Percentiles rank a stretch among this genome's conserved stretches.
Conservation (phyloP, 2,329 filamentous ascomycete genomes). For the Drechslerella dactyloides region DNA sequence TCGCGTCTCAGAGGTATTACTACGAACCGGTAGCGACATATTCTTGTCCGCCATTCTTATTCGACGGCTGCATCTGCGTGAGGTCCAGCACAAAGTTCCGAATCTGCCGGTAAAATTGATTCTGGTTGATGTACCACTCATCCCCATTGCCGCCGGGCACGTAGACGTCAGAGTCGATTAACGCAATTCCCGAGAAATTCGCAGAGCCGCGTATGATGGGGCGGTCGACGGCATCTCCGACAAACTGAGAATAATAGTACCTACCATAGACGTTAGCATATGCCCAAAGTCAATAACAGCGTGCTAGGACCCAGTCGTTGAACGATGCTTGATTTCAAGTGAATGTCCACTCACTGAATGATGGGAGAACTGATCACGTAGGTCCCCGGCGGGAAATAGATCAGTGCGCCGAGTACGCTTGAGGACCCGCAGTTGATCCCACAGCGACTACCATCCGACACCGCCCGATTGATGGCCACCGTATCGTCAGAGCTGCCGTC, state of each 20-base stretch:
- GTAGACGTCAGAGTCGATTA: conserved; percentile 58
- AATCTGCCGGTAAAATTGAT: conserved; percentile 70
- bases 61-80: conserved; percentile 62
- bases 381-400: conserved; percentile 89
- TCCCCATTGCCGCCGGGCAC: conserved; percentile 54
- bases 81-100: conserved; percentile 71
- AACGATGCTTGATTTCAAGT: not conserved
- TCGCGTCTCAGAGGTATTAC: not conserved
- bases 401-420: conserved; percentile 78
- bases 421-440: conserved; percentile 80
- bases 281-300: not conserved
- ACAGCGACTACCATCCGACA: conserved; percentile 77
- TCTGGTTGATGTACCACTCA: conserved; percentile 61
- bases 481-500: conserved; percentile 80
- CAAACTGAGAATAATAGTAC: conserved; percentile 85
- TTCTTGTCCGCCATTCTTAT: not conserved
- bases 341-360: conserved; percentile 65
- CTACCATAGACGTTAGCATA: not conserved
- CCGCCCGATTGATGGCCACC: conserved; percentile 81
- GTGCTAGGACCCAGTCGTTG: not conserved
- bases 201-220: conserved; percentile 9
- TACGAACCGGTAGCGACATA: conserved; percentile 3
- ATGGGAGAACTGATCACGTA: conserved; percentile 81
- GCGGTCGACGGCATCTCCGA: conserved; percentile 72
- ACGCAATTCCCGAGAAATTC: conserved; percentile 55